Percentiles rank a stretch among this genome's conserved stretches.
phyloP scores from a whole-genome alignment of 768 basidiomycete genomes.

The Dictyophora rubrovolvata region DNA sequence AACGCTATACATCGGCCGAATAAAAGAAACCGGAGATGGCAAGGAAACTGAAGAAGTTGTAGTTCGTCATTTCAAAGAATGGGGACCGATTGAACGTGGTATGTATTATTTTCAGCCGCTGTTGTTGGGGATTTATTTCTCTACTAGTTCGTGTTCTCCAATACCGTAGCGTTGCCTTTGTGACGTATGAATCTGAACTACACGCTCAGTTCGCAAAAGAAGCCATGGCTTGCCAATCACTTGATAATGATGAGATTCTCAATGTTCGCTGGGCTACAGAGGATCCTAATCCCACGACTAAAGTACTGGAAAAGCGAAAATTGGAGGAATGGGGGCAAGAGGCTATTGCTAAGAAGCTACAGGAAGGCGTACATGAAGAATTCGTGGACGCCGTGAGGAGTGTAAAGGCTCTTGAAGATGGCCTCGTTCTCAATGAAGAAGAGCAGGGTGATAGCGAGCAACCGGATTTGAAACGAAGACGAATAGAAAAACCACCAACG shows the following conservation, averaged over 20 bases:
- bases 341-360: slow-evolving; percentile 45
- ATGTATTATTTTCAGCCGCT: slow-evolving; percentile 25
- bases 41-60: slow-evolving; percentile 89
- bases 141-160: slow-evolving; percentile 74
- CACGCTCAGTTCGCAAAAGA: slow-evolving; percentile 95
- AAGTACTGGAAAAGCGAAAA: slow-evolving; percentile 74
- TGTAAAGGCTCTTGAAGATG: slow-evolving; percentile 84
- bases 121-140: not conserved
- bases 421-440: slow-evolving; percentile 29
- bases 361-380: slow-evolving; percentile 72
- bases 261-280: slow-evolving; percentile 99
- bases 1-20: slow-evolving; percentile 89
- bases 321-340: slow-evolving; percentile 79
- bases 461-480: slow-evolving; percentile 28
- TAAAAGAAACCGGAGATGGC: slow-evolving; percentile 84
- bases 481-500: slow-evolving; percentile 19
- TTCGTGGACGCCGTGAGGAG: slow-evolving; percentile 84
- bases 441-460: slow-evolving; percentile 24
- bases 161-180: slow-evolving; percentile 93
- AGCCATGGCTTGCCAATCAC: slow-evolving; percentile 95
- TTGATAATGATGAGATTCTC: slow-evolving; percentile 94
- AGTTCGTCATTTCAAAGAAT: slow-evolving; percentile 86
- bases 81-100: slow-evolving; percentile 91
- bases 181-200: slow-evolving; percentile 82
- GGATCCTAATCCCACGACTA: slow-evolving; percentile 91